These are phyloP conservation scores for Macadamia integrifolia DNA, from an alignment of 164 flowering plant species.

Conservation along the genomic window DNA sequence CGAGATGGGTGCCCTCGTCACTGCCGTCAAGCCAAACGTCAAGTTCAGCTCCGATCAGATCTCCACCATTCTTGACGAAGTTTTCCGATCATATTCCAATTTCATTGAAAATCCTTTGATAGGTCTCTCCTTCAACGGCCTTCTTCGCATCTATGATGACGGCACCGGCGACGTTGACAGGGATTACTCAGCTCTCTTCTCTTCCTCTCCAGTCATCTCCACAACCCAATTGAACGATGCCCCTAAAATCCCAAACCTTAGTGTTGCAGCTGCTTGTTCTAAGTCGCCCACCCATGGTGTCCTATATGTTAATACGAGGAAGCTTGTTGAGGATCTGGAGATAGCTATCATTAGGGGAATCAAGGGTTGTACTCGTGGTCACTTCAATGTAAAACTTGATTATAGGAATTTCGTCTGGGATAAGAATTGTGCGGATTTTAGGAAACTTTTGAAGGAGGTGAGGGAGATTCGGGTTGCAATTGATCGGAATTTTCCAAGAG, in stretches of 20 bases:
- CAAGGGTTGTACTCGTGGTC: constrained; percentile 37
- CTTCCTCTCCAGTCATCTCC: constrained; percentile 7
- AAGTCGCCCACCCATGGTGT: constrained; percentile 87
- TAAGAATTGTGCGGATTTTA: constrained; percentile 68
- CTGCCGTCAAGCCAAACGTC: no score
- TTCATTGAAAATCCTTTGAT: constrained; percentile 66
- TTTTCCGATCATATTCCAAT: constrained; percentile 68
- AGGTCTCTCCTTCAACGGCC: constrained; percentile 76
- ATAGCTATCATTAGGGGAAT: constrained; percentile 67
- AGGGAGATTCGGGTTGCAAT: constrained; percentile 19
- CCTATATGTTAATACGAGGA: constrained; percentile 94
- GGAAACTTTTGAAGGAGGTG: constrained; percentile 67
- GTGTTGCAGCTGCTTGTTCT: constrained; percentile 72
- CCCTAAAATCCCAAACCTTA: constrained; percentile 45
- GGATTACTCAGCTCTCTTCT: constrained; percentile 67
- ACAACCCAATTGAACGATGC: no score
- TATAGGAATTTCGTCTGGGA: constrained; percentile 78
- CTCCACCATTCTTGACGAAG: no score
- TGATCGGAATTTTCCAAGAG: no score
- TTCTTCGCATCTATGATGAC: constrained; percentile 31
- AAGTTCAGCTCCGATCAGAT: no score
- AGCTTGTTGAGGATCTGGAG: constrained; percentile 89
- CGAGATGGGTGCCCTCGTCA: no score
- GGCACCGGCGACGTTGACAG: constrained; percentile 92
- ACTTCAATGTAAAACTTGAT: constrained; percentile 65